Evolutionary conservation across 768 basidiomycete species (phyloP).

Genomic region (Tylopilus felleus): DNA sequence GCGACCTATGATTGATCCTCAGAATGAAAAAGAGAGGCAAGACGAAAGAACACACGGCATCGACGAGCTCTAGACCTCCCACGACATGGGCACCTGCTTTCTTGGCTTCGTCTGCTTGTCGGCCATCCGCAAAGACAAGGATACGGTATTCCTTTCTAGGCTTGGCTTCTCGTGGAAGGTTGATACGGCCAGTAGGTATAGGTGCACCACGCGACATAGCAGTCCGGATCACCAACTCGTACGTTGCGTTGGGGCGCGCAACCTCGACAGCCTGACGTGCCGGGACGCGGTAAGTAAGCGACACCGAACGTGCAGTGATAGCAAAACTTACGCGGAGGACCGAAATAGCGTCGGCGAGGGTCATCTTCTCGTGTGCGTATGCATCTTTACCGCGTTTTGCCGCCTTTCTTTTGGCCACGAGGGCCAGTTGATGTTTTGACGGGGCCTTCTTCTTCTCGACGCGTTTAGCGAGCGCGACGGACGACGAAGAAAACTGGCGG

Average conservation of each 20-base stretch:
- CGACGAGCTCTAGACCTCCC: conserved; percentile 85
- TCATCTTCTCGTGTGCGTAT: conserved; percentile 64
- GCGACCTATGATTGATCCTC: conserved; percentile 49
- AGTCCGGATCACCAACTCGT: conserved; percentile 79
- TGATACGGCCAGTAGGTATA: conserved; percentile 87
- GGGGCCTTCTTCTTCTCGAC: conserved; percentile 56
- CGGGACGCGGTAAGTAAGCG: conserved; percentile 1
- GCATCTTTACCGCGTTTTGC: conserved; percentile 50
- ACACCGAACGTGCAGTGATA: not conserved
- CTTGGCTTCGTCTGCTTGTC: conserved; percentile 76
- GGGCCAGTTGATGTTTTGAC: conserved; percentile 68
- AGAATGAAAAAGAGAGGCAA: not conserved
- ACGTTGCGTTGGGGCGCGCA: conserved; percentile 67
- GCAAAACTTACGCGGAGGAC: conserved; percentile 62
- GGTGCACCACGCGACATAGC: conserved; percentile 73
- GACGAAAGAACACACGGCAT: conserved; percentile 57
- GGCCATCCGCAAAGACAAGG: conserved; percentile 91
- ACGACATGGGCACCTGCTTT: conserved; percentile 87
- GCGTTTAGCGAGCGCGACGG: conserved; percentile 41
- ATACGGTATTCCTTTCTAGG: conserved; percentile 68
- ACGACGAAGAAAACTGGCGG: conserved; percentile 50
- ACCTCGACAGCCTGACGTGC: conserved; percentile 75
- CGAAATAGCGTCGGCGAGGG: conserved; percentile 60
- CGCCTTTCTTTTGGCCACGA: conserved; percentile 59
- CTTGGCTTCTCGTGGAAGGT: conserved; percentile 79